Evolutionary conservation across 2,329 filamentous ascomycete genomes (phyloP).

Genomic region (Scopulariopsis brevicaulis): DNA sequence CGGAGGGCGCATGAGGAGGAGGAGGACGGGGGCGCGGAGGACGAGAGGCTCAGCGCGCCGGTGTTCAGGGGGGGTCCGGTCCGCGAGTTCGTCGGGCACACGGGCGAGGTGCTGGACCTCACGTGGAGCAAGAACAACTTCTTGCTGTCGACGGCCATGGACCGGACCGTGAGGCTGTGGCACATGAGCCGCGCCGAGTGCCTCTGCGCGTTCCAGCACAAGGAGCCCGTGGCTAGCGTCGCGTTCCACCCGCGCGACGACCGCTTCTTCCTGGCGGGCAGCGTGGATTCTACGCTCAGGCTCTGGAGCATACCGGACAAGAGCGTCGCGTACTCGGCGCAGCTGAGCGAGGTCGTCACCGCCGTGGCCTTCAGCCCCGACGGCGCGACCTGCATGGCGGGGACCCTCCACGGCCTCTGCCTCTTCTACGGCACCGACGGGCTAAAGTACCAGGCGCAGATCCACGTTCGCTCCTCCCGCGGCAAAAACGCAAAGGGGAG

Average conservation of each 20-base stretch:
- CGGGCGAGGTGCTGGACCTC: conserved; percentile 75
- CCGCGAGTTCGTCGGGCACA: conserved; percentile 74
- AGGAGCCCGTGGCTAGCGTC: conserved; percentile 89
- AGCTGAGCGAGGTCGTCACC: conserved; percentile 79
- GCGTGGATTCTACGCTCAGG: conserved; percentile 75
- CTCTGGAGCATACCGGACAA: conserved; percentile 98
- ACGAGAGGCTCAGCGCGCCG: conserved; percentile 67
- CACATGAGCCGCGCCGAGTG: conserved; percentile 79
- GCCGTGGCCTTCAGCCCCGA: conserved; percentile 91
- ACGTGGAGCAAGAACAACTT: conserved; percentile 99
- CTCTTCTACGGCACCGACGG: conserved; percentile 91
- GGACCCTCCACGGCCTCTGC: conserved; percentile 74
- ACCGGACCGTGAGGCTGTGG: conserved; percentile 93
- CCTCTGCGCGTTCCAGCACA: conserved; percentile 87
- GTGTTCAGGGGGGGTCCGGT: conserved; percentile 75
- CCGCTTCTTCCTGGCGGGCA: conserved; percentile 91
- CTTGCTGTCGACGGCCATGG: conserved; percentile 89
- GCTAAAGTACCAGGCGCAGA: conserved; percentile 69
- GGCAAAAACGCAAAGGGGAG: conserved; percentile 93
- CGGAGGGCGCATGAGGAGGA: conserved; percentile 62
- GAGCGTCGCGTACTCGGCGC: conserved; percentile 70
- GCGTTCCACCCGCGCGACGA: conserved; percentile 92
- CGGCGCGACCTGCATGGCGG: conserved; percentile 80
- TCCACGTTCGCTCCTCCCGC: conserved; percentile 85
- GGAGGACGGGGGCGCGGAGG: conserved; percentile 33